Evolutionary conservation across 2,329 filamentous ascomycete species (phyloP).

Genomic region (Talaromyces sp.): DNA sequence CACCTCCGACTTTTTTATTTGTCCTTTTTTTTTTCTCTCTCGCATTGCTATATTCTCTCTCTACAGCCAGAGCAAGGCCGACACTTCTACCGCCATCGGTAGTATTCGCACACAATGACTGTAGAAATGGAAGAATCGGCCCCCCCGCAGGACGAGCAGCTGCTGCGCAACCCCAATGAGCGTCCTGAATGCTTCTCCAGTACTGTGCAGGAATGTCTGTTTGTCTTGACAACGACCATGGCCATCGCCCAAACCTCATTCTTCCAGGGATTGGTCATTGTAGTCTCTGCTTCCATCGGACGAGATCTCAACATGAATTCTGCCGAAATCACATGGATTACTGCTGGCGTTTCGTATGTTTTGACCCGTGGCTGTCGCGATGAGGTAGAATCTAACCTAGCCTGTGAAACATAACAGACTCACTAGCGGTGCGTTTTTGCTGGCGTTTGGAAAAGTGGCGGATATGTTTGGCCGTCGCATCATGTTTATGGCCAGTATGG

Average conservation of each 20-base stretch:
- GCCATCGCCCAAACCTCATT: constrained; percentile 60
- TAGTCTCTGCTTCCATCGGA: constrained; percentile 59
- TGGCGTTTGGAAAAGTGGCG: constrained; percentile 61
- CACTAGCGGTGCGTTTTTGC: constrained; percentile 58
- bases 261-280: constrained; percentile 53
- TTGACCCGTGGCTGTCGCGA: neutral
- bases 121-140: neutral
- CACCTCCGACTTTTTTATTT: neutral
- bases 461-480: constrained; percentile 61
- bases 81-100: neutral
- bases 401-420: constrained; percentile 36
- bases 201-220: constrained; percentile 58
- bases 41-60: neutral
- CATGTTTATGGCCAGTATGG: constrained; percentile 57
- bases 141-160: neutral
- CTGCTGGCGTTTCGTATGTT: constrained; percentile 53
- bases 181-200: constrained; percentile 51
- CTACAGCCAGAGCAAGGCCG: neutral
- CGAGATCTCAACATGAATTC: constrained; percentile 57
- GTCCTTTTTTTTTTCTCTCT: neutral
- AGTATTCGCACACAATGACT: neutral
- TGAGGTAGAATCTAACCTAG: neutral
- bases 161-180: constrained; percentile 1
- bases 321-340: constrained; percentile 63
- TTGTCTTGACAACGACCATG: constrained; percentile 62